Conservation (phyloP, 805 yeast genomes). For the Zygotorulaspora danielsina region DNA sequence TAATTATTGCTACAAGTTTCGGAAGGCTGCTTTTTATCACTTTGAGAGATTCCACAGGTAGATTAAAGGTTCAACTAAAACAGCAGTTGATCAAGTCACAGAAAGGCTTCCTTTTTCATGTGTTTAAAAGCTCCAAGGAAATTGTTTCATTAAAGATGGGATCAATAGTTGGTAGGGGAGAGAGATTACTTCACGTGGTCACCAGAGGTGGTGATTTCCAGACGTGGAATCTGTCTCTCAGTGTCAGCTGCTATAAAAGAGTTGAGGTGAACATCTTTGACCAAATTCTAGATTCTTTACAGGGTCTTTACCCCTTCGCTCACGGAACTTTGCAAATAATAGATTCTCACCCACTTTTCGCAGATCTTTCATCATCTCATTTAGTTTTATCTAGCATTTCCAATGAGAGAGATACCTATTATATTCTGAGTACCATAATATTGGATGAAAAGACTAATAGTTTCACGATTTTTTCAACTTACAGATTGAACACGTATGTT, state of each 20-base stretch:
- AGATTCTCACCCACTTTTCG: slow-evolving; percentile 53
- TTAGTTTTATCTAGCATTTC: slow-evolving; percentile 47
- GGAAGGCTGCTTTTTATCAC: slow-evolving; percentile 62
- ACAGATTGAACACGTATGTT: slow-evolving; percentile 52
- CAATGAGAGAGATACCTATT: slow-evolving; percentile 36
- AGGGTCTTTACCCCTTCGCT: slow-evolving; percentile 50
- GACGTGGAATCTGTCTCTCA: slow-evolving; percentile 46
- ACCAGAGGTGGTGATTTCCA: slow-evolving; percentile 45
- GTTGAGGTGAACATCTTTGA: slow-evolving; percentile 38
- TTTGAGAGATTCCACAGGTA: slow-evolving; percentile 65
- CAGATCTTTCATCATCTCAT: slow-evolving; percentile 40
- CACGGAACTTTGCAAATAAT: slow-evolving; percentile 48
- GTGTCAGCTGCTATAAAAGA: slow-evolving; percentile 36
- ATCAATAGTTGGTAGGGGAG: slow-evolving; percentile 47
- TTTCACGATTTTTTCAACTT: slow-evolving; percentile 57
- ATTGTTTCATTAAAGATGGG: slow-evolving; percentile 60
- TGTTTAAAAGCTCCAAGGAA: slow-evolving; percentile 34
- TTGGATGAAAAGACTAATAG: slow-evolving; percentile 45
- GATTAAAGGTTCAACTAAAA: slow-evolving; percentile 39
- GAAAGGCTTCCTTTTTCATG: slow-evolving; percentile 35
- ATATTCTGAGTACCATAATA: slow-evolving; percentile 52
- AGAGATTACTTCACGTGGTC: slow-evolving; percentile 39
- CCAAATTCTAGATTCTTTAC: slow-evolving; percentile 39
- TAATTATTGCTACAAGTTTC: slow-evolving; percentile 62
- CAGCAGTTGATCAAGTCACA: slow-evolving; percentile 33